Percentiles rank a stretch among this genome's conserved stretches.
Evolutionary conservation across 495 filamentous ascomycete genomes (phyloP).

Genomic region (Aspergillus ostianus): DNA sequence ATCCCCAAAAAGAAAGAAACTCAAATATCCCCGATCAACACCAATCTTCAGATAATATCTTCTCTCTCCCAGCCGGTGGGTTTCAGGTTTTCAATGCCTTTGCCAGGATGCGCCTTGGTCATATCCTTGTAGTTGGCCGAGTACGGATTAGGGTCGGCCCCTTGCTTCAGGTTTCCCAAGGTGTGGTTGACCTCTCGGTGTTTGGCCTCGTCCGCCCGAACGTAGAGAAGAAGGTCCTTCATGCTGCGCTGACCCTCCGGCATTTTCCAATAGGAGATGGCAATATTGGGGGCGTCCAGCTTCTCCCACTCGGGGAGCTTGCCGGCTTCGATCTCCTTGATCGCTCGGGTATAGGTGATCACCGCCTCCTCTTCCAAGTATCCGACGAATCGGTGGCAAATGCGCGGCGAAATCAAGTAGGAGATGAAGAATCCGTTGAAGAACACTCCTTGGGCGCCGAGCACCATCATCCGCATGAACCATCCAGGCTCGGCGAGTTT

Average conservation of each 20-base stretch:
- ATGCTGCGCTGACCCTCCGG: slow-evolving; percentile 80
- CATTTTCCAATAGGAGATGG: slow-evolving; percentile 89
- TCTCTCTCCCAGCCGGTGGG: slow-evolving; percentile 76
- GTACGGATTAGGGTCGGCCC: slow-evolving; percentile 87
- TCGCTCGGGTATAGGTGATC: slow-evolving; percentile 86
- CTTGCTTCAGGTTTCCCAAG: slow-evolving; percentile 77
- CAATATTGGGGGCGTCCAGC: slow-evolving; percentile 81
- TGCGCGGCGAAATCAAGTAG: slow-evolving; percentile 85
- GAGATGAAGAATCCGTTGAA: slow-evolving; percentile 91
- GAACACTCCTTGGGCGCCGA: slow-evolving; percentile 83
- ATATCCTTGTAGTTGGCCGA: slow-evolving; percentile 68
- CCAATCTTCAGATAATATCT: slow-evolving; percentile 64
- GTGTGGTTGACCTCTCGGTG: slow-evolving; percentile 98
- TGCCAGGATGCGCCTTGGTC: slow-evolving; percentile 61
- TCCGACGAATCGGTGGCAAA: slow-evolving; percentile 93
- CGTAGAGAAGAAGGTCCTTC: slow-evolving; percentile 80
- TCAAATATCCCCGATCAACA: no score
- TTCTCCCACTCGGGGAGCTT: slow-evolving; percentile 78
- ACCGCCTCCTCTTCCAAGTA: slow-evolving; percentile 98
- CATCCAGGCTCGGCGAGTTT: slow-evolving; percentile 84
- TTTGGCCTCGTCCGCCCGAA: slow-evolving; percentile 94
- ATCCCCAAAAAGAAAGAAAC: background rate
- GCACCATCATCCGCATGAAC: slow-evolving; percentile 86
- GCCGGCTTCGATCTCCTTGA: slow-evolving; percentile 81
- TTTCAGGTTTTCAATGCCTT: slow-evolving; percentile 67